A percentile compares a stretch with the other conserved stretches of the same genome.
phyloP scores from a whole-genome alignment of 2,329 filamentous ascomycete genomes.

The Claviceps africana region DNA sequence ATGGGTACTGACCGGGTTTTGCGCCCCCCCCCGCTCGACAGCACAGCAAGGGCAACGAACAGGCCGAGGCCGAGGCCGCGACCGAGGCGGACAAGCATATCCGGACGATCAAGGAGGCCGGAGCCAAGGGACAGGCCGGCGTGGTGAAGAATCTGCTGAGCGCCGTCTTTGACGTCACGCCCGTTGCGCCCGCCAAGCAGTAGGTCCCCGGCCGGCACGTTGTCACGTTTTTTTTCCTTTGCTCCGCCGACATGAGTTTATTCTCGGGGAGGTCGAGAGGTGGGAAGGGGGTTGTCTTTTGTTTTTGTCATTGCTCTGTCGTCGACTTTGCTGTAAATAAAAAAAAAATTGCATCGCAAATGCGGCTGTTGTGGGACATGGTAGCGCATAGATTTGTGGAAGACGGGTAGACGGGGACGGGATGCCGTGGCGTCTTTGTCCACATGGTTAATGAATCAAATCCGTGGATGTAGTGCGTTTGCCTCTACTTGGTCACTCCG shows the following conservation, averaged over 20 bases:
- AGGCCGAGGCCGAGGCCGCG: slow-evolving; percentile 69
- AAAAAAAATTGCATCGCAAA: not conserved
- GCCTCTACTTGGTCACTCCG: too few relatives aligned
- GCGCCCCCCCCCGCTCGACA: slow-evolving; percentile 22
- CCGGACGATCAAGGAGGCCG: slow-evolving; percentile 65
- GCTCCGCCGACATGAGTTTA: not conserved
- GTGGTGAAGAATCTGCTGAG: slow-evolving; percentile 73
- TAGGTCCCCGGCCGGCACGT: slow-evolving; percentile 7
- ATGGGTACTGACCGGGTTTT: not conserved
- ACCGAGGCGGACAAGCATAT: slow-evolving; percentile 65
- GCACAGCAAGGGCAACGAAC: slow-evolving; percentile 82
- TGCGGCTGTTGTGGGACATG: not conserved
- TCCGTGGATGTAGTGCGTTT: too few relatives aligned
- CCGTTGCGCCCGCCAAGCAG: slow-evolving; percentile 34
- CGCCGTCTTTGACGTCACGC: slow-evolving; percentile 74
- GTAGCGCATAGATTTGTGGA: not conserved
- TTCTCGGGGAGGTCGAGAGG: not conserved
- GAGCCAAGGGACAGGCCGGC: slow-evolving; percentile 62
- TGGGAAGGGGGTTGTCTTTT: not conserved
- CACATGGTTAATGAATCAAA: too few relatives aligned
- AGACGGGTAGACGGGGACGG: not conserved
- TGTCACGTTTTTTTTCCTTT: not conserved
- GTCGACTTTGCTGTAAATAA: not conserved
- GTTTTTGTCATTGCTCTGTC: not conserved
- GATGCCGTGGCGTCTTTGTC: not conserved